Evolutionary conservation across 2,329 filamentous ascomycete genomes (phyloP).

Genomic region (Colletotrichum lindemuthianum): DNA sequence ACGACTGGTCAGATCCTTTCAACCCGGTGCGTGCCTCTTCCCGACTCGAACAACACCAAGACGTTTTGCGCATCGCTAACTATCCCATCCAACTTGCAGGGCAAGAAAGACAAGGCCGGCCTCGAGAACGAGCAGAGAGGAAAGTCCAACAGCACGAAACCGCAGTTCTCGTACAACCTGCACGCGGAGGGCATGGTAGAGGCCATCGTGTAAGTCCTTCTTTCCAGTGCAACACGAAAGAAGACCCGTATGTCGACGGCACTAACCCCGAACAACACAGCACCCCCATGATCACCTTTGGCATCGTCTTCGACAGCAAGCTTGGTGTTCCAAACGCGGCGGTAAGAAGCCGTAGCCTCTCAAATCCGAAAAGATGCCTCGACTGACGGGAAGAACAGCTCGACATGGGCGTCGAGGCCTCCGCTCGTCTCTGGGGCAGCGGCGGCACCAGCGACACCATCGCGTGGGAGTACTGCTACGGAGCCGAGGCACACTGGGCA

Average conservation of each 20-base stretch:
- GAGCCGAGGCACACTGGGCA: conserved; percentile 1
- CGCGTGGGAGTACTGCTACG: conserved; percentile 6
- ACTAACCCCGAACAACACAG: too few relatives aligned
- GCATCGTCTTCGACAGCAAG: conserved; percentile 14
- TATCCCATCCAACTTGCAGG: too few relatives aligned
- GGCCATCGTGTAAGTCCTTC: too few relatives aligned
- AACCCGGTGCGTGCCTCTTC: background rate
- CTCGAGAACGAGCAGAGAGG: background rate
- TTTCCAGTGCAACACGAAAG: too few relatives aligned
- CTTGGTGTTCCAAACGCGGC: background rate
- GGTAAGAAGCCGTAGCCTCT: background rate
- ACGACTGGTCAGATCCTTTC: background rate
- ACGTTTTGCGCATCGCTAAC: too few relatives aligned
- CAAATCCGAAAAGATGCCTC: background rate
- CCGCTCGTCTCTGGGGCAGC: conserved; percentile 2
- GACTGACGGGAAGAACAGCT: background rate
- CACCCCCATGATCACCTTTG: conserved; percentile 5
- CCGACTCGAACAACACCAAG: too few relatives aligned
- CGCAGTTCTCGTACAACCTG: conserved; percentile 8
- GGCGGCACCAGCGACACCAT: background rate
- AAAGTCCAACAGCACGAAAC: background rate
- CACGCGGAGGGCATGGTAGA: conserved; percentile 1
- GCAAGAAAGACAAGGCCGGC: too few relatives aligned
- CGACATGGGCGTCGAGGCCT: conserved; percentile 2
- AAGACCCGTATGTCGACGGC: too few relatives aligned